Percentiles rank a stretch among this genome's conserved stretches.
Conservation (phyloP, 768 basidiomycete species). For the Boletus rufocinnamomeus region DNA sequence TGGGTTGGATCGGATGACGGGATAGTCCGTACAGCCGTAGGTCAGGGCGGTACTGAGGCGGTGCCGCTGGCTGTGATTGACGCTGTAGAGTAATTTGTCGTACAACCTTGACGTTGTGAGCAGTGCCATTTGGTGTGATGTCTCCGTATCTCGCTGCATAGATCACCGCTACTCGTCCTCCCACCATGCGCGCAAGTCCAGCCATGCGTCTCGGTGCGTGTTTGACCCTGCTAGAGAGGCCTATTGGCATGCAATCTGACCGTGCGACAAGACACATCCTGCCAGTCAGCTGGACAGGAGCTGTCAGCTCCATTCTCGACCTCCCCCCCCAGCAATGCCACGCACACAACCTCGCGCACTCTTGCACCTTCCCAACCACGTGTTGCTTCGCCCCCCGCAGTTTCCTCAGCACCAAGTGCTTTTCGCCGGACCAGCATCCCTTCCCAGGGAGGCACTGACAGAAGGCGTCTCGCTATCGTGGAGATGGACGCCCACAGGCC, state of each 20-base stretch:
- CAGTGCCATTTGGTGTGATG: slow-evolving; percentile 12
- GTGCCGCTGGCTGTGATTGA: slow-evolving; percentile 26
- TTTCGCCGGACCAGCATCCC: slow-evolving; percentile 52
- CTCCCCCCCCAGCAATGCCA: slow-evolving; percentile 41
- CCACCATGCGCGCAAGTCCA: slow-evolving; percentile 18
- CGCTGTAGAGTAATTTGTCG: slow-evolving; percentile 11
- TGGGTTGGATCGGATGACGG: too few relatives aligned
- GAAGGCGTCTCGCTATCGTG: slow-evolving; percentile 67
- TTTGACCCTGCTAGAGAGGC: background rate
- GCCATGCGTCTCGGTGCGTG: slow-evolving; percentile 19
- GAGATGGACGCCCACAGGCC: slow-evolving; percentile 47
- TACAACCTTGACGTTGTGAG: slow-evolving; percentile 7
- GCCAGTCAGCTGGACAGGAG: slow-evolving; percentile 44
- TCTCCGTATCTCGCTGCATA: slow-evolving; percentile 15
- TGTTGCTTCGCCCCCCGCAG: slow-evolving; percentile 31
- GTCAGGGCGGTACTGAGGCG: slow-evolving; percentile 24
- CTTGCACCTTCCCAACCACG: slow-evolving; percentile 11
- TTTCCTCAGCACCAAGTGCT: slow-evolving; percentile 30
- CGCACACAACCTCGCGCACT: slow-evolving; percentile 23
- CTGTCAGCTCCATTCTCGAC: slow-evolving; percentile 16
- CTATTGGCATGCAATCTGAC: background rate
- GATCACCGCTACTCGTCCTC: background rate
- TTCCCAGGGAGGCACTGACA: slow-evolving; percentile 62
- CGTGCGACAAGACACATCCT: slow-evolving; percentile 39
- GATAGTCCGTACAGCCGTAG: background rate